Evolutionary conservation across 805 yeast species (phyloP), one percentile per base, ranked within the genome.

Genomic region (Saccharomycopsis sp.): DNA sequence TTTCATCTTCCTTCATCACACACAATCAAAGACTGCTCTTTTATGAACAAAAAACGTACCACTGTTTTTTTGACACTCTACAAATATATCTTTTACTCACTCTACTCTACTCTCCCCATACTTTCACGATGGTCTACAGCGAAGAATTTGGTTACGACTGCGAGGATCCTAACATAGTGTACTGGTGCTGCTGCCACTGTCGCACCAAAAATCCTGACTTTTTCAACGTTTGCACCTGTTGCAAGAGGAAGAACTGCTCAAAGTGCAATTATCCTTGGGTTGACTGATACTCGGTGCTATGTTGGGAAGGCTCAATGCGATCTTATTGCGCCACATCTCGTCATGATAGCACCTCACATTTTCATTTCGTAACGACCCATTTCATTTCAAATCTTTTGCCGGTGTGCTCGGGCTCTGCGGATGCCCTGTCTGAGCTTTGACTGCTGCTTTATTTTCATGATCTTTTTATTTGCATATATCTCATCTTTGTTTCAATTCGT

Each of bases 211-310:
- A 53, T 34, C 56, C 56, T 3, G 56, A 53, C 34, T 53, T 53
- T 47, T 44, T 47, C 18, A n/a, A 3, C 9, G 34, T 34, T 14
- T 53, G 56, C 21, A 53, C 56, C 18, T 53, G 56, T 46, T 53
- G 56, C 56, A 53, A 53, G 34, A 53, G 41, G 23, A 16, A 20
- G 9, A 53, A 18, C 14, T 53, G 56, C 34, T 12, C 56, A 5
- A 53, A 53, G 24, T 53, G 56, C 34, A 53, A 53, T 23, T 53
- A 53, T 52, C 56, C 56, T 16, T 53, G 56, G 56, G 56, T 53
- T n/a, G 56, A 53, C 23, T 53, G 24, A 50, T 29, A 29, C 37
- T 12, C 12, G 37, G 37, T 29, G 37, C 37, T 12, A 12, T 12
- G 37, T 7, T 29, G 37, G 12, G 37, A 7, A 29, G 5, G 37